Evolutionary conservation across 2,329 filamentous ascomycete species (phyloP).

Genomic region (Tolypocladium amazonense): DNA sequence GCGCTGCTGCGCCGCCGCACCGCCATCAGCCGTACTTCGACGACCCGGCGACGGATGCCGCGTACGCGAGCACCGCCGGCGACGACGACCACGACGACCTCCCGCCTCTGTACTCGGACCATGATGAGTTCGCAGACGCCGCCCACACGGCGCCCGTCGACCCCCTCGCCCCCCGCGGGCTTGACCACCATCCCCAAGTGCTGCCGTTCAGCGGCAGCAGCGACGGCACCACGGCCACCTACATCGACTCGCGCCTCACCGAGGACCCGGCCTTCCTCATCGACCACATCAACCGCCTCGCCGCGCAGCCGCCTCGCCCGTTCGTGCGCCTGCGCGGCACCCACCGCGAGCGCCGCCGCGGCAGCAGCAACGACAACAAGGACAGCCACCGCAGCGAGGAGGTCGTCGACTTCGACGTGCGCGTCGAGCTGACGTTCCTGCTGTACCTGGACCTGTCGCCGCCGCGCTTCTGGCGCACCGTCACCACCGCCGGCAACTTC

Average conservation of each 20-base stretch:
- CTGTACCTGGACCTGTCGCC: conserved; percentile 35
- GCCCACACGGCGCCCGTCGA: conserved; percentile 7
- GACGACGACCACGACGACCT: conserved; percentile 28
- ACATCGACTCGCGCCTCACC: conserved; percentile 35
- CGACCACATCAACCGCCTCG: conserved; percentile 30
- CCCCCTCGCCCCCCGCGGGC: conserved; percentile 12
- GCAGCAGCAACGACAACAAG: conserved; percentile 10
- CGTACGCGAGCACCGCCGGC: neutral
- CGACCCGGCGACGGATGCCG: conserved; percentile 17
- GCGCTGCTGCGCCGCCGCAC: conserved; percentile 5
- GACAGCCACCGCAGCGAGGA: conserved; percentile 35
- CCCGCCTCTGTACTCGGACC: conserved; percentile 34
- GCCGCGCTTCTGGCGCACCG: conserved; percentile 27
- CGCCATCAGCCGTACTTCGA: conserved; percentile 21
- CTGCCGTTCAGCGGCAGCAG: conserved; percentile 18
- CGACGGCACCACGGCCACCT: conserved; percentile 23
- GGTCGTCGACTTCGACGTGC: conserved; percentile 49
- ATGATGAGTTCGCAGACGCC: conserved; percentile 12
- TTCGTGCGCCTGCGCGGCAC: conserved; percentile 41
- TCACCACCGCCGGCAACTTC: conserved; percentile 44
- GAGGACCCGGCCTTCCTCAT: conserved; percentile 31
- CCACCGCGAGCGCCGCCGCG: conserved; percentile 30
- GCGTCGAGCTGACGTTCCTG: conserved; percentile 47
- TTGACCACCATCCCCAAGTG: conserved; percentile 8
- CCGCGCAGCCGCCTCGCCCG: conserved; percentile 39